Evolutionary conservation across 2,329 filamentous ascomycete species (phyloP), one percentile per base, ranked within the genome.

Genomic region (Penicillium sp.): DNA sequence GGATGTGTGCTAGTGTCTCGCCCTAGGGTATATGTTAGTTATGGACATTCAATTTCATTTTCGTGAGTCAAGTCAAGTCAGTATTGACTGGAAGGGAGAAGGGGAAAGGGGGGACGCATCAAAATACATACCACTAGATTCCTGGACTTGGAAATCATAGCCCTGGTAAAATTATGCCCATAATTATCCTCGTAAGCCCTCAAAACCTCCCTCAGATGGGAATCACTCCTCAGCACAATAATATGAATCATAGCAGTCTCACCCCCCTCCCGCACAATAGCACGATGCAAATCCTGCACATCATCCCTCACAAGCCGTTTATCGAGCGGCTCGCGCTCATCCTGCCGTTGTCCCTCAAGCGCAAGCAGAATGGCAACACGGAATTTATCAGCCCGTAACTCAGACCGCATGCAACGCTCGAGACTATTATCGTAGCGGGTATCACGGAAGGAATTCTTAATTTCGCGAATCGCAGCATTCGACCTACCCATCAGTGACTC

Each of bases 381-480:
- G 79, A 97, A 99, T 76, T 97, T 97, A 76, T 97, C 93, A 62
- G 94, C 91, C 69, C 93, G 93, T 38, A 99, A 82, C 77, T 99
- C 94, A 49, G 88, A 90, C 71, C 89, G 89, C 89, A 97, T 96
- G 76, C 93, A 97, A 68, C 86, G 86, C 54, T 84, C 84, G 52
- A 97, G 78, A 62, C 86, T 89, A 74, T 97, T 90, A 51, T 83
- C 80, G 75, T 97, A 97, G 65, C 95, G 93, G 71, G 96, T 96
- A 73, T 97, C 93, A 50, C 84, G 87, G 79, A 97, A 99, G 0
- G 87, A 84, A 19, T 90, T 86, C 75, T 96, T 96, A 80, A 99
- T 97, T 60, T 84, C 82, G 12, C 85, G 83, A 61, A 97, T 90
- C 70, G 97, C 94, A n/a, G 85, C 81, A 73, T 97, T 97, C 29